Base-by-base conservation (phyloP, 345 rosid genomes). In the Citrus sp. region DNA sequence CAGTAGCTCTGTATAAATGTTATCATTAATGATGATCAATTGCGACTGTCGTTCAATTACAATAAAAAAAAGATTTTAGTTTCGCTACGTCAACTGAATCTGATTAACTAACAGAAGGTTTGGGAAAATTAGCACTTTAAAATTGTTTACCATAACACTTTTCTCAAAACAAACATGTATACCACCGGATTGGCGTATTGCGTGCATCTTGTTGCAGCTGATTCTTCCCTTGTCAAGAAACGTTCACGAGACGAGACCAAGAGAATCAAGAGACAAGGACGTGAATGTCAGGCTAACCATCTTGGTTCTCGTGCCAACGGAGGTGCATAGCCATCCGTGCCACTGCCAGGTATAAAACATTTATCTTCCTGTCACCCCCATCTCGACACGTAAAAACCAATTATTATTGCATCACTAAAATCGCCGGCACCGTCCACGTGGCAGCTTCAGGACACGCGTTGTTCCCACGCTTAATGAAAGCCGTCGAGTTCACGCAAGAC, bases 261-360 rank as follows among this genome's bases (percentile, higher is more conserved):
- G 14, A 7, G 73, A 14, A 70, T 49, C 38, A 18, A 1, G 21
- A 28, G 30, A 28, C 4, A 16, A 35, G n/a, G 46, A 46, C 38
- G 28, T 10, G 25, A 42, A 4, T 25, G 58, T 74, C 13, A 46
- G 68, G 77, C 38, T 16, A 22, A 70, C 46, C 64, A 30, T 35
- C 75, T 81, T 60, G 61, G 27, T 4, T 2, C 21, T 28, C 37
- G 83, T 86, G 83, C 85, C 82, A 22, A 10, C 1, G 9, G 1
- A 54, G 51, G 2, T 54, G 75, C 76, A 74, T 69, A 4, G 42
- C 2, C 56, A 24, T 75, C 79, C 68, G 79, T 72, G 80, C 82
- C 83, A 6, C 14, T 46, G 5, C 55, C 24, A 18, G 13, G 22
- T 9, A 63, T 46, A 12, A 62, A 6, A n/a, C 40, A 46, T 63